Percentiles rank a stretch among this genome's conserved stretches.
Conservation (phyloP, 805 yeast genomes). For the Saturnispora sekii region DNA sequence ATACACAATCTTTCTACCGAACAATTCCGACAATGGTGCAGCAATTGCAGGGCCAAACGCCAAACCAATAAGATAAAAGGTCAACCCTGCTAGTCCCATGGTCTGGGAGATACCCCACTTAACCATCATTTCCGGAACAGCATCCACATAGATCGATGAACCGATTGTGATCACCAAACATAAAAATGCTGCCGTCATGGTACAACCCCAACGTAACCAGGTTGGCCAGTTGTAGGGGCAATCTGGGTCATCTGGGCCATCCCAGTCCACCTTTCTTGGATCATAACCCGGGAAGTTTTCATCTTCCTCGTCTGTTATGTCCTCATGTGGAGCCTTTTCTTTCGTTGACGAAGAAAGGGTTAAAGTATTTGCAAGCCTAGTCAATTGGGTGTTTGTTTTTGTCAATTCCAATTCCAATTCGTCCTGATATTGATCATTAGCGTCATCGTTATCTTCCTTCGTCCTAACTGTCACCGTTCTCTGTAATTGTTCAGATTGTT, state of each 20-base stretch:
- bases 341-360: slow-evolving; percentile 10
- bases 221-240: slow-evolving; percentile 64
- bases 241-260: slow-evolving; percentile 45
- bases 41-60: slow-evolving; percentile 62
- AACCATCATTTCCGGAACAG: slow-evolving; percentile 43
- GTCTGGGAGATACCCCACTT: slow-evolving; percentile 48
- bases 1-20: slow-evolving; percentile 60
- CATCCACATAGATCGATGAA: slow-evolving; percentile 60
- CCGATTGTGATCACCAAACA: slow-evolving; percentile 70
- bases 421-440: slow-evolving; percentile 15
- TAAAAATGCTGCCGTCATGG: slow-evolving; percentile 52
- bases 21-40: slow-evolving; percentile 63
- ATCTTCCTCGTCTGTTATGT: slow-evolving; percentile 19
- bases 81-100: slow-evolving; percentile 55
- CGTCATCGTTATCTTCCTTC: not conserved
- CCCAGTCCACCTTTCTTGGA: slow-evolving; percentile 45
- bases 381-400: slow-evolving; percentile 15
- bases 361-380: slow-evolving; percentile 15
- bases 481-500: no score
- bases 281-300: slow-evolving; percentile 24
- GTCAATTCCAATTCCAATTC: slow-evolving; percentile 18
- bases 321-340: slow-evolving; percentile 10
- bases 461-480: no score
- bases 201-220: slow-evolving; percentile 54
- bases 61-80: slow-evolving; percentile 62